A percentile compares a stretch with the other conserved stretches of the same genome.
These are phyloP conservation scores for Hyaloscypha hepaticicola DNA, from an alignment of 495 filamentous ascomycete genomes.

Conservation along the genomic window DNA sequence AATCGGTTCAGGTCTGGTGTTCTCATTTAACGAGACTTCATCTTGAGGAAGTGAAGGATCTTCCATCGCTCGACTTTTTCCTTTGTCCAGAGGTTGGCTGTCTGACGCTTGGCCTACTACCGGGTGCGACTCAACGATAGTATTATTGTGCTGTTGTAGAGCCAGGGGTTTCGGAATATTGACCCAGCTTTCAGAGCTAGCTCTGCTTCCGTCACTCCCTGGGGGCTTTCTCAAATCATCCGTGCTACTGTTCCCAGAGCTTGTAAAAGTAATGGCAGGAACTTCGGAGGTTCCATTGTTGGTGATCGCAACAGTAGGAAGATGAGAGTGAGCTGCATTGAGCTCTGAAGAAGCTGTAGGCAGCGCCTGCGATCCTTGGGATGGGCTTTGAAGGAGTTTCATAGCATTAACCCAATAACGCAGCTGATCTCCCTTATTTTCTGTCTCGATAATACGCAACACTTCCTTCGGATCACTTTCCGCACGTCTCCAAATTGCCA, in stretches of 20 bases:
- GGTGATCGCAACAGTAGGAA: neutral
- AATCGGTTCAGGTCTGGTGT: neutral
- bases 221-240: neutral
- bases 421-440: constrained; percentile 56
- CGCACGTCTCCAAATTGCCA: constrained; percentile 33
- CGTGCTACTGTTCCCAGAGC: constrained; percentile 12
- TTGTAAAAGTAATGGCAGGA: neutral
- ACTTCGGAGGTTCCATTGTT: neutral
- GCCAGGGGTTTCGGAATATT: constrained; percentile 14
- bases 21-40: neutral
- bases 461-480: constrained; percentile 59
- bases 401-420: constrained; percentile 46
- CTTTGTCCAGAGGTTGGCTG: constrained; percentile 31
- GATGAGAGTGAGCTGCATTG: neutral
- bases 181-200: constrained; percentile 29
- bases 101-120: neutral
- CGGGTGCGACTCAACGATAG: neutral
- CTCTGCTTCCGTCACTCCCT: constrained; percentile 19
- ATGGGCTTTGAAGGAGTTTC: constrained; percentile 20
- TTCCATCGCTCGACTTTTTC: constrained; percentile 37
- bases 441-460: constrained; percentile 59
- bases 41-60: neutral
- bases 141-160: neutral
- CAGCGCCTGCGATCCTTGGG: neutral
- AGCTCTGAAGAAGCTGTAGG: neutral